Percentiles rank a stretch among this genome's conserved stretches.
These are phyloP conservation scores for Piper longum DNA, from an alignment of 164 flowering plant genomes.

Conservation along the genomic window DNA sequence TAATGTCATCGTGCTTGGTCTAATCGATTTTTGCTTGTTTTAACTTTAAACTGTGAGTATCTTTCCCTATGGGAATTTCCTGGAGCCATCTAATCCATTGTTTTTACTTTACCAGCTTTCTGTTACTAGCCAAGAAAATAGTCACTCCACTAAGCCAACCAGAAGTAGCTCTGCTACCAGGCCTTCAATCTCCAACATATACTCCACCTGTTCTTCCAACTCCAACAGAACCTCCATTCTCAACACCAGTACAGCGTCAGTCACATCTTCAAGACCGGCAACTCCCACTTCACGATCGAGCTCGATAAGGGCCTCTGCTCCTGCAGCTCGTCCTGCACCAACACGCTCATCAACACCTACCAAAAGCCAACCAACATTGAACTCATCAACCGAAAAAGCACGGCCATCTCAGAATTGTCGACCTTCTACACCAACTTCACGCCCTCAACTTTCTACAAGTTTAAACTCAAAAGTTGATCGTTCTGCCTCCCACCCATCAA, in stretches of 20 bases:
- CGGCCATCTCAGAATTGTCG: slow-evolving; percentile 45
- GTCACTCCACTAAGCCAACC: slow-evolving; percentile 39
- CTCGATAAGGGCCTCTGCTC: slow-evolving; percentile 54
- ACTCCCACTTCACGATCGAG: slow-evolving; percentile 54
- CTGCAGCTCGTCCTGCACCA: slow-evolving; percentile 39
- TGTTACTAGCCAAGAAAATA: slow-evolving; percentile 51
- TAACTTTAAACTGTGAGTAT: background rate
- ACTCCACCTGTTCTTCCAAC: slow-evolving; percentile 33
- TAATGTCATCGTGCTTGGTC: background rate
- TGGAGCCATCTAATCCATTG: background rate
- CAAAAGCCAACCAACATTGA: slow-evolving; percentile 39
- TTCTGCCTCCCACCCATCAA: slow-evolving; percentile 65
- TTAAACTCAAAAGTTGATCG: slow-evolving; percentile 31
- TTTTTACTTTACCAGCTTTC: slow-evolving; percentile 50
- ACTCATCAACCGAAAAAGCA: slow-evolving; percentile 35
- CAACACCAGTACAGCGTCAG: slow-evolving; percentile 84
- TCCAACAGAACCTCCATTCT: slow-evolving; percentile 48
- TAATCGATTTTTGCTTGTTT: no score
- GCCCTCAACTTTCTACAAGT: slow-evolving; percentile 50
- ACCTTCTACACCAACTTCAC: slow-evolving; percentile 78
- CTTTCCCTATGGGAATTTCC: background rate
- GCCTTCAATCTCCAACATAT: slow-evolving; percentile 34
- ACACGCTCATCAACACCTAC: slow-evolving; percentile 72
- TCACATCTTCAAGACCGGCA: slow-evolving; percentile 77
- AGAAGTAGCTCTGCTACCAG: slow-evolving; percentile 92